Evolutionary conservation across 202 grass and related monocot genomes (phyloP), one percentile per base, ranked within the genome.

Genomic region (Panicum virgatum): DNA sequence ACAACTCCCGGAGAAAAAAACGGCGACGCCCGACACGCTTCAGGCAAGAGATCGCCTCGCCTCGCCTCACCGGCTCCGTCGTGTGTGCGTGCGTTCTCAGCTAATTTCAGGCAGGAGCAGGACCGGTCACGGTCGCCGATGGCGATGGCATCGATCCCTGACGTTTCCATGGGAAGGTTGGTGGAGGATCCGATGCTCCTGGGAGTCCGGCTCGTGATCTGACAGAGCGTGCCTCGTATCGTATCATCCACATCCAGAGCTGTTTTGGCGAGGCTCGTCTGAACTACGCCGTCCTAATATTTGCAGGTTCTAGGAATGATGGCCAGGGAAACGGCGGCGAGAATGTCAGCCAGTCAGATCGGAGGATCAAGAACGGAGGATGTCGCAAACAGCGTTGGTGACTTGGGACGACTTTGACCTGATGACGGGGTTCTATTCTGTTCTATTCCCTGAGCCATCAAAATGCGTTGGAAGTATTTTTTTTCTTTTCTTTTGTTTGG

Each of bases 1-100:
- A 69, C 83, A 83, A 75, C 88, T 63, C 83, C 83, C 79, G 61
- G 67, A 69, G 83, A 86, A 70, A 34, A 56, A 22, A n/a, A 79
- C 75, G 11, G 13, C 9, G 59, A 52, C 19, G 72, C 62, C 16
- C 11, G 23, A 50, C 73, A 39, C 82, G 47, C 15, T 34, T 25
- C 43, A 32, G 37, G 80, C 39, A 73, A 20, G 22, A 25, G 44
- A 34, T 3, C 32, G 32, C 32, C 32, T 34, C n/a, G n/a, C n/a
- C n/a, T n/a, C 32, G 32, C 32, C 32, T 3, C 44, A 14, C 44
- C 44, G 4, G 44, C 44, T 46, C 44, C 6, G 19, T 4, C 27
- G 26, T 13, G 3, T 12, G 77, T n/a, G n/a, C n/a, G n/a, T 53
- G 73, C 50, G 20, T 19, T 68, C 50, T 7, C 3, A 77, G 72